These are phyloP conservation scores for Plicaturopsis crispa DNA, from an alignment of 768 basidiomycete species.

Conservation along the genomic window DNA sequence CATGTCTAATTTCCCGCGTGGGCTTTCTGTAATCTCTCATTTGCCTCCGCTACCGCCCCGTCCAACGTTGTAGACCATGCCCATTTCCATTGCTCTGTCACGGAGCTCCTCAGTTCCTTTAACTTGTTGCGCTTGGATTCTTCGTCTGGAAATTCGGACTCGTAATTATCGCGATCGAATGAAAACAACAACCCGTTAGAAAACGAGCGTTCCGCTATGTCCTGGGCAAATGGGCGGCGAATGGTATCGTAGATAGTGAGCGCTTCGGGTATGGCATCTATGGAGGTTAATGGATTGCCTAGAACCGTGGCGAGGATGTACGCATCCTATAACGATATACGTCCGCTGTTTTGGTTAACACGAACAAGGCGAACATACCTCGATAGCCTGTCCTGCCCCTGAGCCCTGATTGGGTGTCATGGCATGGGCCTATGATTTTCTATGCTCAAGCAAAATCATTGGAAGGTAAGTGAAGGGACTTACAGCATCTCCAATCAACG, in stretches of 20 bases:
- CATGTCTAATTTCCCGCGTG: no score
- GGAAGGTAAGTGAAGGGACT: slow-evolving; percentile 2
- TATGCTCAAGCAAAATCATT: slow-evolving; percentile 1
- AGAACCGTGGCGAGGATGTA: slow-evolving; percentile 30
- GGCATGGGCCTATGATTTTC: slow-evolving; percentile 20
- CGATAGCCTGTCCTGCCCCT: slow-evolving; percentile 36
- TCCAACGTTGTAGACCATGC: slow-evolving; percentile 45
- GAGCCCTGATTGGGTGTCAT: slow-evolving; percentile 37
- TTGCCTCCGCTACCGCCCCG: slow-evolving; percentile 32
- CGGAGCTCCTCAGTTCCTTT: slow-evolving; percentile 27
- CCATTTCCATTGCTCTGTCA: slow-evolving; percentile 57
- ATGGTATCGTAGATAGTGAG: slow-evolving; percentile 41
- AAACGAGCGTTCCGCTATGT: slow-evolving; percentile 30
- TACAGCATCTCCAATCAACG: slow-evolving; percentile 34
- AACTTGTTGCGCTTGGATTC: slow-evolving; percentile 24
- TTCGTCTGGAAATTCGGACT: slow-evolving; percentile 20
- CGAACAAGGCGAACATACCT: slow-evolving; percentile 19
- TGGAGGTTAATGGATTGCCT: slow-evolving; percentile 33
- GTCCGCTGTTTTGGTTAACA: slow-evolving; percentile 25
- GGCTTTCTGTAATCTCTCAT: no score
- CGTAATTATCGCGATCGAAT: slow-evolving; percentile 22
- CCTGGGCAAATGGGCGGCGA: slow-evolving; percentile 36
- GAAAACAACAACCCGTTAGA: slow-evolving; percentile 35
- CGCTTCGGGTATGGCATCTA: slow-evolving; percentile 31
- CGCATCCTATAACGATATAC: slow-evolving; percentile 18